Percentiles rank a stretch among this genome's conserved stretches.
Conservation (phyloP, 352 stramenopile genomes). For the Paralagenidium karlingii region DNA sequence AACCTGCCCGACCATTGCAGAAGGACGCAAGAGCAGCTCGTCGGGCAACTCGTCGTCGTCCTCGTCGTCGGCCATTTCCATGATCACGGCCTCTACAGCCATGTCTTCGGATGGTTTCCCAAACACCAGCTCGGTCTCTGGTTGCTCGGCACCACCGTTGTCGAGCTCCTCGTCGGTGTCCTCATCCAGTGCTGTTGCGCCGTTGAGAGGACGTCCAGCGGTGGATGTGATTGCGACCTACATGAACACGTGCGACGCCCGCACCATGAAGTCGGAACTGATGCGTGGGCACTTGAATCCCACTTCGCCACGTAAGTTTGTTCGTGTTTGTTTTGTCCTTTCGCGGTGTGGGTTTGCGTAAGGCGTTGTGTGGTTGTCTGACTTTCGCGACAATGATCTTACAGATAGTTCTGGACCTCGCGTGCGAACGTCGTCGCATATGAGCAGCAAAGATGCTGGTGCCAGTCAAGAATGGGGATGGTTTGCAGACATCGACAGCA, state of each 20-base stretch:
- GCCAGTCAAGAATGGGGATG: slow-evolving; percentile 77
- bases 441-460: slow-evolving; percentile 64
- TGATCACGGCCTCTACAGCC: not conserved
- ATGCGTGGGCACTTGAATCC: slow-evolving; percentile 65
- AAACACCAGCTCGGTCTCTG: too few relatives aligned
- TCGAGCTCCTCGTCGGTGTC: not conserved
- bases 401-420: slow-evolving; percentile 23
- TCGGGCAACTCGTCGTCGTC: not conserved
- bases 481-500: slow-evolving; percentile 83
- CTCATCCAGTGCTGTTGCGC: not conserved
- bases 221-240: slow-evolving; percentile 84
- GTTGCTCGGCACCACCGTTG: too few relatives aligned
- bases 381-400: too few relatives aligned
- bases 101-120: not conserved
- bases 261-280: slow-evolving; percentile 62
- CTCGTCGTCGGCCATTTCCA: not conserved
- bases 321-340: slow-evolving; percentile 4
- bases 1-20: too few relatives aligned
- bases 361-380: too few relatives aligned
- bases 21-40: not conserved
- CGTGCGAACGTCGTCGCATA: slow-evolving; percentile 48
- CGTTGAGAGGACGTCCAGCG: slow-evolving; percentile 22
- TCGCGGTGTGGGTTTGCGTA: slow-evolving; percentile 1
- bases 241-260: slow-evolving; percentile 80
- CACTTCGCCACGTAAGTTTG: slow-evolving; percentile 39